Conservation (phyloP, 2,329 filamentous ascomycete genomes). For the Stachybotrys elegans region DNA sequence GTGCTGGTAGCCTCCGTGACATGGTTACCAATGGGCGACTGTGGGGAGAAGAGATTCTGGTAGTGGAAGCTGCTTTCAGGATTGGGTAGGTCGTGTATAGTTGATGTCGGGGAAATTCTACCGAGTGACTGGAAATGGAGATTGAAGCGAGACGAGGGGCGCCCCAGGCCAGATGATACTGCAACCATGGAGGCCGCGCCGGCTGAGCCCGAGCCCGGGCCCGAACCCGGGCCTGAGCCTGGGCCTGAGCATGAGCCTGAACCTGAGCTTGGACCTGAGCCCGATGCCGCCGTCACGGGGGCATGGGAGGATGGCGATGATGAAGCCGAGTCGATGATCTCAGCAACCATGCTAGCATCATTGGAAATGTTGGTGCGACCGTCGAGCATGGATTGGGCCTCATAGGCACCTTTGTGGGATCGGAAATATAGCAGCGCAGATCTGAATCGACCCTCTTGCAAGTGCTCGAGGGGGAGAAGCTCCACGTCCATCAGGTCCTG, state of each 20-base stretch:
- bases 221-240: slow-evolving; percentile 16
- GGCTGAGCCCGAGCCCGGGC: slow-evolving; percentile 34
- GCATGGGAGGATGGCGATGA: no score
- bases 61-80: slow-evolving; percentile 49
- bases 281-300: no score
- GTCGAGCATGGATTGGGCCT: slow-evolving; percentile 53
- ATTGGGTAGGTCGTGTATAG: slow-evolving; percentile 54
- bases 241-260: no score
- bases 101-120: slow-evolving; percentile 56
- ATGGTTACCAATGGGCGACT: slow-evolving; percentile 68
- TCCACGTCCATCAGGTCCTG: slow-evolving; percentile 49
- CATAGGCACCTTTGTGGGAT: slow-evolving; percentile 44
- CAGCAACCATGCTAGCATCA: slow-evolving; percentile 49
- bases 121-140: slow-evolving; percentile 58
- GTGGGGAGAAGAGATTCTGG: slow-evolving; percentile 64
- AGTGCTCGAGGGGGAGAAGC: slow-evolving; percentile 43
- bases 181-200: no score
- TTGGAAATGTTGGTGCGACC: slow-evolving; percentile 48
- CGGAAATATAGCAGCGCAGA: slow-evolving; percentile 51
- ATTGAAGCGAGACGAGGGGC: slow-evolving; percentile 56
- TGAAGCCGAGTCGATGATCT: slow-evolving; percentile 51
- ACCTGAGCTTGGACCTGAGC: no score
- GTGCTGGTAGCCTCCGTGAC: slow-evolving; percentile 56
- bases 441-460: slow-evolving; percentile 44
- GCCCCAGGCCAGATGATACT: no score